Evolutionary conservation across 1,139 yeast species (phyloP).

Genomic region (Magnusiomyces sp.): DNA sequence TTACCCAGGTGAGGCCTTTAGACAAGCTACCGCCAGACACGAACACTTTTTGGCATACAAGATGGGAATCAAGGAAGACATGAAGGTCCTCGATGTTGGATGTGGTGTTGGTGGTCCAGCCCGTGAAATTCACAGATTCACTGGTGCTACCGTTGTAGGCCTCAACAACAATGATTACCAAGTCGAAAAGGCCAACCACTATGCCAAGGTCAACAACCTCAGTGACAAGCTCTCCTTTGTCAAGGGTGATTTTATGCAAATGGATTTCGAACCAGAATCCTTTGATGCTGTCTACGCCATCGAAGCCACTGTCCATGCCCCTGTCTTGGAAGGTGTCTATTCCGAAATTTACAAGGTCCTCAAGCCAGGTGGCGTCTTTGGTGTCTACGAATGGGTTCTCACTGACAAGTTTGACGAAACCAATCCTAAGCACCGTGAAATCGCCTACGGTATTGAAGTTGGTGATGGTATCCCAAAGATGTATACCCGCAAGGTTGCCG

Average conservation of each 20-base stretch:
- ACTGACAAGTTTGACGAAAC: constrained; percentile 85
- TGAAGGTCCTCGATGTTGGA: constrained; percentile 94
- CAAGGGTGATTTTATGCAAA: constrained; percentile 98
- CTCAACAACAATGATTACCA: constrained; percentile 93
- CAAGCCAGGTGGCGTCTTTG: constrained; percentile 96
- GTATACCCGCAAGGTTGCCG: constrained; percentile 81
- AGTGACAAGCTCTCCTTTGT: constrained; percentile 73
- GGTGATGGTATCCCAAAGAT: constrained; percentile 99
- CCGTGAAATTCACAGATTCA: constrained; percentile 86
- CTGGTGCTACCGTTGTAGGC: constrained; percentile 81
- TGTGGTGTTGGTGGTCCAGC: constrained; percentile 99
- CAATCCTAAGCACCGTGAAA: constrained; percentile 84
- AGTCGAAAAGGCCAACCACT: constrained; percentile 81
- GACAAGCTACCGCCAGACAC: constrained; percentile 93
- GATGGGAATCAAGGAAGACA: constrained; percentile 68
- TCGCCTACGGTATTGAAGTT: constrained; percentile 93
- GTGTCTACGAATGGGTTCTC: constrained; percentile 99
- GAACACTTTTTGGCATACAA: constrained; percentile 90
- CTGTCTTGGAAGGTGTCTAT: constrained; percentile 92
- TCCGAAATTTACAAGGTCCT: constrained; percentile 89
- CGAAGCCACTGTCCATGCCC: constrained; percentile 98
- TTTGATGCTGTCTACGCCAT: constrained; percentile 98
- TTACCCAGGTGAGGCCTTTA: constrained; percentile 87
- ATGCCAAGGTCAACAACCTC: constrained; percentile 59
- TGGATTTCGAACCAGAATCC: constrained; percentile 84